phyloP scores from a whole-genome alignment of 2,329 filamentous ascomycete genomes.

The Blastomyces silverae region DNA sequence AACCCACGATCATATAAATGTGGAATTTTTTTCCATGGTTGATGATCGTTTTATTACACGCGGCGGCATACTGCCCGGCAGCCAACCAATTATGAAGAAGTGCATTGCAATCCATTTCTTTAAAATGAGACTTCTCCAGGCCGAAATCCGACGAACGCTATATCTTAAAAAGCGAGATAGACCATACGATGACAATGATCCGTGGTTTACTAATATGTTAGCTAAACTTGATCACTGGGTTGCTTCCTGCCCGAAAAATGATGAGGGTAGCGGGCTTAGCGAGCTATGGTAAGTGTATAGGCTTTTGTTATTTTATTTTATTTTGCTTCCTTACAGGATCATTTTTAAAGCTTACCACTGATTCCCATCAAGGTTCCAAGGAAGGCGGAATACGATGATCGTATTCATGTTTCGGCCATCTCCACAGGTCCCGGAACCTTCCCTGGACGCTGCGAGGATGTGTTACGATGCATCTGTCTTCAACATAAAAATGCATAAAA shows the following conservation, averaged over 20 bases:
- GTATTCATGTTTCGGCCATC: conserved; percentile 84
- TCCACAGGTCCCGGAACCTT: conserved; percentile 83
- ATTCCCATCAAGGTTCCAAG: conserved; percentile 48
- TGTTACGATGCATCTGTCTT: conserved; percentile 78
- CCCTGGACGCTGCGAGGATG: conserved; percentile 64
- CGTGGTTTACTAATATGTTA: conserved; percentile 79
- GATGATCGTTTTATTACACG: conserved; percentile 77
- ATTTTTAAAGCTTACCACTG: conserved; percentile 28
- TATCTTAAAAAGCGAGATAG: conserved; percentile 77
- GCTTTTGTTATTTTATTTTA: conserved; percentile 13
- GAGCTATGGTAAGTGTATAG: conserved; percentile 63
- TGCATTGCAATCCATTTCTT: conserved; percentile 86
- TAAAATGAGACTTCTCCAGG: conserved; percentile 79
- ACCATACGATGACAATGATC: conserved; percentile 71
- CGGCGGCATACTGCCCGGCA: conserved; percentile 62
- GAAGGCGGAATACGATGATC: conserved; percentile 77
- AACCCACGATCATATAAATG: conserved; percentile 72
- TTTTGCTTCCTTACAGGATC: conserved; percentile 21
- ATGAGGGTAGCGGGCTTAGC: conserved; percentile 63
- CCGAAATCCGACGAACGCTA: conserved; percentile 76
- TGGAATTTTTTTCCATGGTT: conserved; percentile 74
- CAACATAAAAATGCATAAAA: conserved; percentile 72
- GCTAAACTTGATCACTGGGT: conserved; percentile 73
- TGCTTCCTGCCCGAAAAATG: conserved; percentile 64
- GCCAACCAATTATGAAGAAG: conserved; percentile 72